Base-by-base conservation (phyloP, 208 protist species). In the Acanthamoeba royreba region DNA sequence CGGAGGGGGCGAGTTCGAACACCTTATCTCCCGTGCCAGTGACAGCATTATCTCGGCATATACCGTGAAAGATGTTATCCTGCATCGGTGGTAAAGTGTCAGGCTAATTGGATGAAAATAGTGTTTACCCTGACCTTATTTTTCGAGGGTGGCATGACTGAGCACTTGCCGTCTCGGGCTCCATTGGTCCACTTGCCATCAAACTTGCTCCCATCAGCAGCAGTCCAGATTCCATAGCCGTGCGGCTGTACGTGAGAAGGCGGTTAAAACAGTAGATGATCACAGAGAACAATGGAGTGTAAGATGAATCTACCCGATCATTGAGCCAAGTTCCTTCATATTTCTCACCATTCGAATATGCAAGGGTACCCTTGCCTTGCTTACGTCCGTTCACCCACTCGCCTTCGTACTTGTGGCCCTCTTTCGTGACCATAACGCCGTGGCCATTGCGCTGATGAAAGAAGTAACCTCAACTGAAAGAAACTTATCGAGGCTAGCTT, bases 131-230 rank as follows among this genome's bases (percentile, higher is more conserved):
- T n/a, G n/a, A 38, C 63, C 63, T 28, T 47, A 19, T 33, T 9
- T 22, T 47, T 45, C 40, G 69, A 33, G 9, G 69, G 4, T 9
- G 22, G 69, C 25, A 28, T 45, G 40, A 81, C 8, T 5, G 79
- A 33, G 79, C 79, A 88, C 47, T 88, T 88, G 43, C 79, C 79
- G 43, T 88, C 79, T 13, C 43, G 28, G n/a, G 28, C 28, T 0
- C 79, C 79, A 28, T 88, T 88, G 11, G 79, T 61, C 79, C 79
- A 88, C 49, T 88, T 88, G 47, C 79, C 79, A 42, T 88, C 79
- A 7, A 61, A 88, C 47, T 88, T 88, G 22, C 47, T 61, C 4
- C 47, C 79, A 38, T 88, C 79, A 19, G 35, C 47, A 1, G n/a
- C n/a, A 42, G 79, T 88, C 43, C 43, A 88, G n/a, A 61, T 15